Evolutionary conservation across 768 basidiomycete species (phyloP).

Genomic region (Lactarius sp.): DNA sequence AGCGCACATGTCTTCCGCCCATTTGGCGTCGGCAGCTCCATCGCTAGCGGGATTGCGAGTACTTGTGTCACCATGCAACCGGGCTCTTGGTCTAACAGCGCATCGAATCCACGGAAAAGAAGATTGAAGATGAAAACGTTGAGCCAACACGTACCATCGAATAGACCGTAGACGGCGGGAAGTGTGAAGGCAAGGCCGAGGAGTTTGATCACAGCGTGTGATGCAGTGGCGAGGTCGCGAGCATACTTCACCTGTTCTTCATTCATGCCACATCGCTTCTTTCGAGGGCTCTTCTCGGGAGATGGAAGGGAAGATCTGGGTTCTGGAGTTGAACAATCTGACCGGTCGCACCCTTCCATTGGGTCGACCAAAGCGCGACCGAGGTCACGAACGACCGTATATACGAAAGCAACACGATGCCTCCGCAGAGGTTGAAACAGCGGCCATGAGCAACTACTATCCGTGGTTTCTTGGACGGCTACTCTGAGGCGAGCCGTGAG

Average conservation of each 20-base stretch:
- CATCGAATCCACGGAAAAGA: constrained; percentile 17
- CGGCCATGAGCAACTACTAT: constrained; percentile 61
- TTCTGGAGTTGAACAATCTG: constrained; percentile 9
- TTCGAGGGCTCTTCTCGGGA: constrained; percentile 59
- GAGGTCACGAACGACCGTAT: constrained; percentile 64
- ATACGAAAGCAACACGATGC: constrained; percentile 46
- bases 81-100: constrained; percentile 50
- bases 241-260: constrained; percentile 72
- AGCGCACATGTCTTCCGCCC: constrained; percentile 82
- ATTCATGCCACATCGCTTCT: constrained; percentile 63
- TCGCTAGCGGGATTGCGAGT: constrained; percentile 67
- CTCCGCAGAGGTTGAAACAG: constrained; percentile 66
- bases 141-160: constrained; percentile 46
- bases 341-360: constrained; percentile 21
- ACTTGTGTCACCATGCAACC: constrained; percentile 55
- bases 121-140: neutral
- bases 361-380: constrained; percentile 62
- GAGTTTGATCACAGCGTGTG: constrained; percentile 64
- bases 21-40: constrained; percentile 71
- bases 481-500: constrained; percentile 61
- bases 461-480: constrained; percentile 38
- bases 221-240: constrained; percentile 73
- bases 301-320: constrained; percentile 46
- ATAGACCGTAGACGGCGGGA: constrained; percentile 54
- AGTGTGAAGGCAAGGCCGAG: constrained; percentile 56